Percentiles rank a stretch among this genome's conserved stretches.
phyloP scores from a whole-genome alignment of 2,329 filamentous ascomycete genomes.

The Fusarium caatingaense region DNA sequence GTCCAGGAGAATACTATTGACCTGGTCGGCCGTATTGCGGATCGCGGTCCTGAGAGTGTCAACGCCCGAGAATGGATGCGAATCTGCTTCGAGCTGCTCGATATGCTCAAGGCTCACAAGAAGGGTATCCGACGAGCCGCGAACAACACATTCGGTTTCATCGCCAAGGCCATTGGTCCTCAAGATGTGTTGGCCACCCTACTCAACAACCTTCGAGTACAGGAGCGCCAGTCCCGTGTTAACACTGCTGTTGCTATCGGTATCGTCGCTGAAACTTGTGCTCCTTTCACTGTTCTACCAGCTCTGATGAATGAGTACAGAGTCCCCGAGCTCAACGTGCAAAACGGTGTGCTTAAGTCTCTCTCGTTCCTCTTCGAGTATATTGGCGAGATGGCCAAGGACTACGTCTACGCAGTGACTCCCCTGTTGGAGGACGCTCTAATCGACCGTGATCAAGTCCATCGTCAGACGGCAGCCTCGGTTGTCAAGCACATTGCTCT shows the following conservation, averaged over 20 bases:
- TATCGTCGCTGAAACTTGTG: constrained; percentile 98
- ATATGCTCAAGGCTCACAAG: constrained; percentile 99
- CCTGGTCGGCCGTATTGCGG: constrained; percentile 95
- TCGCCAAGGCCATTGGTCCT: constrained; percentile 97
- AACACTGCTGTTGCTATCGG: constrained; percentile 98
- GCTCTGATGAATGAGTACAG: constrained; percentile 99
- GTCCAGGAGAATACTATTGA: constrained; percentile 99
- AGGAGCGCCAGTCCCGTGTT: constrained; percentile 97
- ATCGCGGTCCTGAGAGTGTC: constrained; percentile 94
- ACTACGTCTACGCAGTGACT: constrained; percentile 98
- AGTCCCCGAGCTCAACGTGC: constrained; percentile 97
- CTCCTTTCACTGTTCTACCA: constrained; percentile 97
- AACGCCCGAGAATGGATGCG: constrained; percentile 99
- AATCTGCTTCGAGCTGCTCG: constrained; percentile 97
- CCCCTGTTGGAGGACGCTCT: constrained; percentile 95
- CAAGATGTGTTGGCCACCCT: constrained; percentile 96
- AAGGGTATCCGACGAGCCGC: constrained; percentile 98
- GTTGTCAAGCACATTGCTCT: constrained; percentile 98
- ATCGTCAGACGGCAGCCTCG: constrained; percentile 93
- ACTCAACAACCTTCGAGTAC: constrained; percentile 94
- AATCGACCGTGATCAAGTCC: constrained; percentile 97
- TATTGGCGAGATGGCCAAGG: constrained; percentile 99
- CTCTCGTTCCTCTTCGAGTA: constrained; percentile 98
- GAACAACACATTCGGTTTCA: constrained; percentile 99
- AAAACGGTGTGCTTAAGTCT: constrained; percentile 97